phyloP scores from a whole-genome alignment of 441 rosid species.

The Mallotus repandus region DNA sequence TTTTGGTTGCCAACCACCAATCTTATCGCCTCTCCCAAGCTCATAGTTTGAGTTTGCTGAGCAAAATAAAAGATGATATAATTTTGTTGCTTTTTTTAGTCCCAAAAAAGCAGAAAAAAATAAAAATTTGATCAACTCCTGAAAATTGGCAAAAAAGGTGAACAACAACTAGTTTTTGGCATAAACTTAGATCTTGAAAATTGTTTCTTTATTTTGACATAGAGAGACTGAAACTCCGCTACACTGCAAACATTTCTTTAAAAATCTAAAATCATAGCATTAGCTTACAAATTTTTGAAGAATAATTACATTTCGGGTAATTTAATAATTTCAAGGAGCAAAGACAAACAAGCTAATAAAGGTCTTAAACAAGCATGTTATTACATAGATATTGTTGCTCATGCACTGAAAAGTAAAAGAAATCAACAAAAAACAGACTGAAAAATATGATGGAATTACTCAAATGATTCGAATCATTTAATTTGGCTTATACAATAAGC shows the following conservation, averaged over 20 bases:
- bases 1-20: slow-evolving; percentile 86
- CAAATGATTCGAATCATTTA: not conserved
- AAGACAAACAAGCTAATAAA: not conserved
- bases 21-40: slow-evolving; percentile 82
- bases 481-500: not conserved
- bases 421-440: no score
- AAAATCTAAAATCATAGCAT: not conserved
- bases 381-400: not conserved
- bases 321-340: not conserved
- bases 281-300: not conserved
- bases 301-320: not conserved
- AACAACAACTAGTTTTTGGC: not conserved
- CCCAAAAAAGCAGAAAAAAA: not conserved
- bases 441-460: no score
- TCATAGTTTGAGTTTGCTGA: slow-evolving; percentile 90
- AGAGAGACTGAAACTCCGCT: not conserved
- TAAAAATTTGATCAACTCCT: not conserved
- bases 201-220: not conserved
- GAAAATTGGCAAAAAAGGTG: not conserved
- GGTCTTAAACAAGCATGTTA: not conserved
- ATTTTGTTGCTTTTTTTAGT: not conserved
- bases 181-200: not conserved
- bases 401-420: not conserved
- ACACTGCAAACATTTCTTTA: not conserved
- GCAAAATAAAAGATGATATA: not conserved